Percentiles rank a stretch among this genome's conserved stretches.
Evolutionary conservation across 2,329 filamentous ascomycete genomes (phyloP).

Genomic region (Intubia oerlemansii): DNA sequence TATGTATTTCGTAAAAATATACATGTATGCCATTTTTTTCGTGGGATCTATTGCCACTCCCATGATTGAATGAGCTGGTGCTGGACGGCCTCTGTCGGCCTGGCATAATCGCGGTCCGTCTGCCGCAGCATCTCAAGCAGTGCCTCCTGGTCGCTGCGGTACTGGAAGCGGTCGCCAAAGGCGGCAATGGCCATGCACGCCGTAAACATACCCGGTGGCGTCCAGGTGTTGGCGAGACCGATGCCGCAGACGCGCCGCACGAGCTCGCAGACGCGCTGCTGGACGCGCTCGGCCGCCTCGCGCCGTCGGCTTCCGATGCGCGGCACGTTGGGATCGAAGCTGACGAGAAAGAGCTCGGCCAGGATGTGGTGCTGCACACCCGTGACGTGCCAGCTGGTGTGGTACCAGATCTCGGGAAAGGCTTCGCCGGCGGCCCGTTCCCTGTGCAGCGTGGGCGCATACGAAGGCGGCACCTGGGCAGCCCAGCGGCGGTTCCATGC

Average conservation of each 20-base stretch:
- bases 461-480: constrained; percentile 24
- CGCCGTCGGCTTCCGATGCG: constrained; percentile 20
- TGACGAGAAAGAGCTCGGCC: constrained; percentile 31
- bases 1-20: no score
- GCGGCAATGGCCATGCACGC: constrained; percentile 32
- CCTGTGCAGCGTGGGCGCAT: constrained; percentile 29
- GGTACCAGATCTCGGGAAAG: constrained; percentile 37
- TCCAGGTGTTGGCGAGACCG: constrained; percentile 31
- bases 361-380: constrained; percentile 39
- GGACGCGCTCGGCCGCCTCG: constrained; percentile 4
- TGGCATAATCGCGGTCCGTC: constrained; percentile 13
- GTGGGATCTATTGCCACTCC: constrained; percentile 9
- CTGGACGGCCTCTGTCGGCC: constrained; percentile 13
- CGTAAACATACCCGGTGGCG: constrained; percentile 31
- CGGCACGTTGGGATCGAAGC: constrained; percentile 31
- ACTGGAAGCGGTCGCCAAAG: constrained; percentile 16
- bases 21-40: no score
- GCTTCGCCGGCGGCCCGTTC: constrained; percentile 16
- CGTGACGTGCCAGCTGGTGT: constrained; percentile 34
- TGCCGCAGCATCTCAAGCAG: constrained; percentile 12
- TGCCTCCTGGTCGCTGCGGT: constrained; percentile 11
- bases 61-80: constrained; percentile 12
- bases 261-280: constrained; percentile 20
- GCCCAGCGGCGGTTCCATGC: constrained; percentile 25
- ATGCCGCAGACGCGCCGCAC: constrained; percentile 36